Conservation (phyloP, 805 yeast species). For the Candida coquimbonensis region DNA sequence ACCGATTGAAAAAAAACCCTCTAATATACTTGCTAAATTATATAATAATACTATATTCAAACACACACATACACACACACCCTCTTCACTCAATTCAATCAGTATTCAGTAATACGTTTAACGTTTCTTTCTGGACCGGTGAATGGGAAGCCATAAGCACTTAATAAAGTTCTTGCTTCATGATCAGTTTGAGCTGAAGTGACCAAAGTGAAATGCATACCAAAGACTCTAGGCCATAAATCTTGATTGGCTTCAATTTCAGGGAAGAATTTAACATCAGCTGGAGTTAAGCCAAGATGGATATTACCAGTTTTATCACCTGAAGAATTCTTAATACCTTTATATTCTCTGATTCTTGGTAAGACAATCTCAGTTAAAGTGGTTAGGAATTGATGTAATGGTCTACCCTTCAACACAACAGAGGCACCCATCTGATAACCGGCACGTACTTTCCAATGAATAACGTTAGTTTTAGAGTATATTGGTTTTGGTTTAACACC, state of each 20-base stretch:
- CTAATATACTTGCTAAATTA: no score
- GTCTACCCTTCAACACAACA: slow-evolving; percentile 66
- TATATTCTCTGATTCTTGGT: slow-evolving; percentile 85
- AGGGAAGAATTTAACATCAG: slow-evolving; percentile 79
- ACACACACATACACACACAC: background rate
- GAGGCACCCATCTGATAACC: slow-evolving; percentile 92
- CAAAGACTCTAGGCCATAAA: slow-evolving; percentile 80
- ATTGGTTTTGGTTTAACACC: slow-evolving; percentile 74
- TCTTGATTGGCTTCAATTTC: slow-evolving; percentile 90
- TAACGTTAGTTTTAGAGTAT: slow-evolving; percentile 71
- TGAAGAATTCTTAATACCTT: slow-evolving; percentile 64
- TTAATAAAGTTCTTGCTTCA: slow-evolving; percentile 79
- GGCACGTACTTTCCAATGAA: slow-evolving; percentile 78
- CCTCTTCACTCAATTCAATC: background rate
- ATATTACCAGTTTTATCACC: slow-evolving; percentile 88
- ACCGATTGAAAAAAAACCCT: background rate
- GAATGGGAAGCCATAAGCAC: slow-evolving; percentile 81
- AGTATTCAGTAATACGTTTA: slow-evolving; percentile 15
- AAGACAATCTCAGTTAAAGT: slow-evolving; percentile 88
- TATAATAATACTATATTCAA: background rate
- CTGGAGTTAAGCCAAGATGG: slow-evolving; percentile 73
- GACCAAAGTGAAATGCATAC: slow-evolving; percentile 77
- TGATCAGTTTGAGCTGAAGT: slow-evolving; percentile 87
- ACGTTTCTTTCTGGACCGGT: slow-evolving; percentile 39
- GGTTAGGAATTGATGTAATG: slow-evolving; percentile 76